Conservation (phyloP, 805 yeast genomes). For the Saturnispora serradocipensis region DNA sequence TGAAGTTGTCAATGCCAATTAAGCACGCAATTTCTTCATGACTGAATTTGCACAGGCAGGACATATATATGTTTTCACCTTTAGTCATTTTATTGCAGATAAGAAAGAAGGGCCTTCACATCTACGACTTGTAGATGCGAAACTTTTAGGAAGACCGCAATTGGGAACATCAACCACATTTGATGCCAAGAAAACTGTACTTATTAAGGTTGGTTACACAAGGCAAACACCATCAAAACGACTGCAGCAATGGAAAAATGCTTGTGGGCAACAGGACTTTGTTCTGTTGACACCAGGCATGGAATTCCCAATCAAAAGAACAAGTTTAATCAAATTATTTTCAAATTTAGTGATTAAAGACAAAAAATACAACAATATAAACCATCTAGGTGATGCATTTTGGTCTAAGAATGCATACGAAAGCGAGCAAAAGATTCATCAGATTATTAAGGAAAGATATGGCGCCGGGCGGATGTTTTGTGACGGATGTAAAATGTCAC, state of each 20-base stretch:
- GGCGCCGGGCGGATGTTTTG: slow-evolving; percentile 44
- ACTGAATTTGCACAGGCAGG: slow-evolving; percentile 24
- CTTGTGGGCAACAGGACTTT: slow-evolving; percentile 38
- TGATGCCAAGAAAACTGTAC: slow-evolving; percentile 30
- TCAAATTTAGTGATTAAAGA: background rate
- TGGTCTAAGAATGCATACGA: slow-evolving; percentile 24
- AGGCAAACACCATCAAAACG: slow-evolving; percentile 35
- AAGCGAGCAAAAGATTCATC: slow-evolving; percentile 38
- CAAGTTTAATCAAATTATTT: background rate
- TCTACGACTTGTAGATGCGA: slow-evolving; percentile 31
- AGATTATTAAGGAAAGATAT: slow-evolving; percentile 27
- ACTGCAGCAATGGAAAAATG: slow-evolving; percentile 42
- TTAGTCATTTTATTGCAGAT: slow-evolving; percentile 29
- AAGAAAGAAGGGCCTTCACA: slow-evolving; percentile 26
- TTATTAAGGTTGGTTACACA: slow-evolving; percentile 48
- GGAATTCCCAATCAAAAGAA: slow-evolving; percentile 1
- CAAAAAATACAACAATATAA: slow-evolving; percentile 3
- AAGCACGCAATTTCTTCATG: background rate
- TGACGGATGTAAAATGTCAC: slow-evolving; percentile 14
- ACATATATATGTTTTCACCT: slow-evolving; percentile 42
- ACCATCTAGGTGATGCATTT: slow-evolving; percentile 28
- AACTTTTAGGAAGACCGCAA: slow-evolving; percentile 9
- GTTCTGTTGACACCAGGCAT: slow-evolving; percentile 30
- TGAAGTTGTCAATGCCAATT: background rate
- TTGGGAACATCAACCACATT: slow-evolving; percentile 27